Evolutionary conservation across 192 early-diverging fungal species (phyloP).

Genomic region (Entrophospora sp.): DNA sequence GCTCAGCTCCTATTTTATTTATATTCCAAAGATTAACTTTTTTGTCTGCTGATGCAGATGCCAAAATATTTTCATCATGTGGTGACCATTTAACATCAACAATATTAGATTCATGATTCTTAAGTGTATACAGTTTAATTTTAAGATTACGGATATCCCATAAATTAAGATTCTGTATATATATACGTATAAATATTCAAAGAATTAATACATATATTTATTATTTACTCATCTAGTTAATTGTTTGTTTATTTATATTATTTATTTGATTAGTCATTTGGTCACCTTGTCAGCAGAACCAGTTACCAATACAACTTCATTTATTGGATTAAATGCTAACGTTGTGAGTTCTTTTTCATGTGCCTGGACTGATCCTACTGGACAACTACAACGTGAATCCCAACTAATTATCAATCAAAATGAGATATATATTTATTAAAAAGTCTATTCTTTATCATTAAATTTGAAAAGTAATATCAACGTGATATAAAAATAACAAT

Average conservation of each 20-base stretch:
- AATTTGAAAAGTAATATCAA: too few species aligned
- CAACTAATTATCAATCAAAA: constrained; percentile 46
- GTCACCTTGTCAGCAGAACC: constrained; percentile 81
- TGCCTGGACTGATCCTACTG: constrained; percentile 64
- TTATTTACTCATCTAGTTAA: too few species aligned
- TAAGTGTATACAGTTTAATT: constrained; percentile 71
- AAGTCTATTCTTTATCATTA: not conserved
- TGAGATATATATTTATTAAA: not conserved
- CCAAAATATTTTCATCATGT: constrained; percentile 80
- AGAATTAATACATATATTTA: not conserved
- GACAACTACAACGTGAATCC: constrained; percentile 74
- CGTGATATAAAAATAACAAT: not conserved
- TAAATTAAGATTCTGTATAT: constrained; percentile 69
- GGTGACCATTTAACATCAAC: constrained; percentile 90
- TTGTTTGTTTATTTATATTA: too few species aligned
- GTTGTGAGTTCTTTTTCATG: constrained; percentile 89
- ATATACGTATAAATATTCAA: not conserved
- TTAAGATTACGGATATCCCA: constrained; percentile 95
- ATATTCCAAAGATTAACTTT: constrained; percentile 92
- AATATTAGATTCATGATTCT: constrained; percentile 84
- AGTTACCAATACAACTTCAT: constrained; percentile 84
- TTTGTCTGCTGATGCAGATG: constrained; percentile 77
- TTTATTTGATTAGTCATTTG: not conserved
- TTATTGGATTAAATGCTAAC: constrained; percentile 86
- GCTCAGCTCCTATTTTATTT: constrained; percentile 87